Base-by-base conservation (phyloP, 306 rosid species). In the Sechiopsis laciniata region DNA sequence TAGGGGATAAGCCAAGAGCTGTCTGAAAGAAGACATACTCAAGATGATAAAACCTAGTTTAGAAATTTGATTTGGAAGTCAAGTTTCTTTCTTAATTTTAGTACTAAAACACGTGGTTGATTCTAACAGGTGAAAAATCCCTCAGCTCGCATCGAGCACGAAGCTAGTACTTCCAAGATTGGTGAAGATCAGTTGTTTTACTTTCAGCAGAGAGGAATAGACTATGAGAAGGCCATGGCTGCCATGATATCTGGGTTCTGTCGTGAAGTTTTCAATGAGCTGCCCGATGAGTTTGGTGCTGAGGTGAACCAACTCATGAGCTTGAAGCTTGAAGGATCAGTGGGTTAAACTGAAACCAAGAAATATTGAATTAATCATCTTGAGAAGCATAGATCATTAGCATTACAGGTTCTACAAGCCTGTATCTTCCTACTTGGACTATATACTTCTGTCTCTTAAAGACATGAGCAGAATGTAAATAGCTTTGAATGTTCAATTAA, bases 231-330 rank as follows among this genome's bases (percentile, higher is more conserved):
- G 56, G 97, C 97, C 81, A 92, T 89, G 96, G 96, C 97, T 71
- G 97, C 97, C 68, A 92, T 92, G 97, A 92, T 92, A 73, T 89
- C 95, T 55, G 96, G 97, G 53, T 92, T 92, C 76, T 92, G 97
- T 77, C 91, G 87, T 46, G 97, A 88, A 51, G 97, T 92, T 75
- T 92, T 92, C 73, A 89, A 92, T 55, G 96, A 92, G 83, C 97
- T 92, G 80, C 97, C 97, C 0, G 96, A 89, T 46, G 97, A 92
- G 78, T 92, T 92, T 82, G 97, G 96, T 66, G 87, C 97, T n/a
- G 97, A 89, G 85, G 97, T 92, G 79, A 88, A 89, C 84, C 96
- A 89, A 70, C 88, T 89, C 59, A 92, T 92, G 93, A 89, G 96
- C 86, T 84, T 92, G 87, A 92, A 92, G 86, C 95, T 92, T 80